A percentile compares a stretch with the other conserved stretches of the same genome.
Evolutionary conservation across 257 asterid genomes (phyloP).

Genomic region (Nicotiana otophora): DNA sequence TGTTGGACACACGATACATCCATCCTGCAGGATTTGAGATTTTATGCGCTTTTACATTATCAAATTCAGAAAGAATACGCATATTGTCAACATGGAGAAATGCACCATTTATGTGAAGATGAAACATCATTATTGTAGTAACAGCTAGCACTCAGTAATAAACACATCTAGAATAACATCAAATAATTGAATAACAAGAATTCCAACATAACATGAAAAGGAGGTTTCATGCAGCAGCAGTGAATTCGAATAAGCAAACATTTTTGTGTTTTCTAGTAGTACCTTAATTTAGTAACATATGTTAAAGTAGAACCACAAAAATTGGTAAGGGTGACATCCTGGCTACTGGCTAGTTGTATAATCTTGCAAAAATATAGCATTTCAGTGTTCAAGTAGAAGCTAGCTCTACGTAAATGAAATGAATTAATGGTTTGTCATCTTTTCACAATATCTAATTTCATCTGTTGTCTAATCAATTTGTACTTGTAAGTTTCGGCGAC

Average conservation of each 20-base stretch:
- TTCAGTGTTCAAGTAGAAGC: neutral
- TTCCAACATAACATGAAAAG: neutral
- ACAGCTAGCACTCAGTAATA: neutral
- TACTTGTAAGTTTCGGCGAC: neutral
- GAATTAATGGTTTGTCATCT: neutral
- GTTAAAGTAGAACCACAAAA: neutral
- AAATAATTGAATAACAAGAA: neutral
- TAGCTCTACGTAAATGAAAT: neutral
- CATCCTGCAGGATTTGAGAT: slow-evolving; percentile 49
- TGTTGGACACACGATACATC: slow-evolving; percentile 88
- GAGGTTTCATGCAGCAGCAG: neutral
- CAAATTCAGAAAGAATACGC: neutral
- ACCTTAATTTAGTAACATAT: neutral
- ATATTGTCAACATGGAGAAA: neutral
- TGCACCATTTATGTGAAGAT: neutral
- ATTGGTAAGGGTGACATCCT: neutral
- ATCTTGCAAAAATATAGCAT: neutral
- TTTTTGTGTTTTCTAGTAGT: neutral
- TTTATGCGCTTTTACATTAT: neutral
- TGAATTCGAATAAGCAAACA: neutral
- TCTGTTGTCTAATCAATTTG: neutral
- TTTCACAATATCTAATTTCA: neutral
- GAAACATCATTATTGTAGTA: neutral
- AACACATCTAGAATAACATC: neutral
- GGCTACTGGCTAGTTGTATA: neutral